These are phyloP conservation scores for Dillenia turbinata DNA, from an alignment of 164 flowering plant species.

Conservation along the genomic window DNA sequence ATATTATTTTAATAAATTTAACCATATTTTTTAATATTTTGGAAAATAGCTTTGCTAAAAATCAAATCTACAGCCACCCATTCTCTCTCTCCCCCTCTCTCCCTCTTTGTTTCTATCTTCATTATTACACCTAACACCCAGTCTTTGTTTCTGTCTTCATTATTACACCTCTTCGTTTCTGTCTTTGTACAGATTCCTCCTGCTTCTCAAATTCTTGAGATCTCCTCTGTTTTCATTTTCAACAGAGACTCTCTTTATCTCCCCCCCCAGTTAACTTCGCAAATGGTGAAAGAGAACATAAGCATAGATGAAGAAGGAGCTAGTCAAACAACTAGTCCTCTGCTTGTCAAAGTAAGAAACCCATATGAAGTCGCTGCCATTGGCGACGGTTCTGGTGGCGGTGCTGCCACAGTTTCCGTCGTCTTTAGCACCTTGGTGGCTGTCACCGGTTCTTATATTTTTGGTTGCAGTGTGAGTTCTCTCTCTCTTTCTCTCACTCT, in stretches of 20 bases:
- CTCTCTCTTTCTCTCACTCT: neutral
- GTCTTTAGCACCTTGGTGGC: conserved; percentile 19
- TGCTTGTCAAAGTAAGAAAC: neutral
- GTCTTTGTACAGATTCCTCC: too few relatives aligned
- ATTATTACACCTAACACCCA: too few relatives aligned
- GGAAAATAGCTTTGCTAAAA: too few relatives aligned
- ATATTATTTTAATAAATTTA: too few relatives aligned
- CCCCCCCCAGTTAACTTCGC: too few relatives aligned
- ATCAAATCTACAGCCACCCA: neutral
- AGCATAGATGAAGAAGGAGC: neutral
- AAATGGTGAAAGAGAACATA: neutral
- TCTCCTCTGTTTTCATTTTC: too few relatives aligned
- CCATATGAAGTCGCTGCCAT: neutral
- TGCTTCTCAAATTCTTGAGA: too few relatives aligned
- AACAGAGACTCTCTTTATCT: too few relatives aligned
- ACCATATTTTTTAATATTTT: too few relatives aligned
- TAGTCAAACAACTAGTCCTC: neutral
- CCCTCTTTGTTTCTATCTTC: neutral
- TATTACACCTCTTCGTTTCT: too few relatives aligned
- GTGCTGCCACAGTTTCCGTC: conserved; percentile 9
- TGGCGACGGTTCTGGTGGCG: neutral
- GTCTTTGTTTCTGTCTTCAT: too few relatives aligned
- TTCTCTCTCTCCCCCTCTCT: neutral
- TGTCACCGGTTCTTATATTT: conserved; percentile 27
- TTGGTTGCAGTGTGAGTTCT: conserved; percentile 25